Conservation (phyloP, 768 basidiomycete species). For the Trametes maxima region DNA sequence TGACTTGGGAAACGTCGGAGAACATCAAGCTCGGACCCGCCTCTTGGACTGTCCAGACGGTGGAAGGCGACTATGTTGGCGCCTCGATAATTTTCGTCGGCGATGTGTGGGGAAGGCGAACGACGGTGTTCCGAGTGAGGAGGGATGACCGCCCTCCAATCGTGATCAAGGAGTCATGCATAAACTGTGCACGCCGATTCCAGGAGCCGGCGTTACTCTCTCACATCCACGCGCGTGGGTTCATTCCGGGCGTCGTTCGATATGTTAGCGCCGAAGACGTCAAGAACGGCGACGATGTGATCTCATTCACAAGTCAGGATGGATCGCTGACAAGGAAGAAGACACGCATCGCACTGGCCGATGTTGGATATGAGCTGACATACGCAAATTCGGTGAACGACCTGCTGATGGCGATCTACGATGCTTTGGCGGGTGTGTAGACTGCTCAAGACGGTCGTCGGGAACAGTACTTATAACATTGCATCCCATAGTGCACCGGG, state of each 20-base stretch:
- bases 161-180: neutral
- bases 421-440: neutral
- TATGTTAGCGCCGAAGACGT: neutral
- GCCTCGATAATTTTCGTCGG: neutral
- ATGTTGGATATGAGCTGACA: neutral
- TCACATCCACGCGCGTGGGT: neutral
- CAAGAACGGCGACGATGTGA: neutral
- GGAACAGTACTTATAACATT: neutral
- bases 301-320: neutral
- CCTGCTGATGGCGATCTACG: slow-evolving; percentile 1
- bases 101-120: neutral
- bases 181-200: slow-evolving; percentile 28
- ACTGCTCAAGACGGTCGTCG: neutral
- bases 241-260: neutral
- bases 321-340: neutral
- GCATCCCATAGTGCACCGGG: neutral
- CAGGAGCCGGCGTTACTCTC: slow-evolving; percentile 50
- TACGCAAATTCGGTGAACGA: neutral
- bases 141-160: neutral
- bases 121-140: neutral
- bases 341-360: neutral
- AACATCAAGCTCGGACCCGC: neutral
- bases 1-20: neutral
- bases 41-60: neutral
- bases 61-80: neutral